Evolutionary conservation across 495 filamentous ascomycete genomes (phyloP).

Genomic region (Acidomyces sp.): DNA sequence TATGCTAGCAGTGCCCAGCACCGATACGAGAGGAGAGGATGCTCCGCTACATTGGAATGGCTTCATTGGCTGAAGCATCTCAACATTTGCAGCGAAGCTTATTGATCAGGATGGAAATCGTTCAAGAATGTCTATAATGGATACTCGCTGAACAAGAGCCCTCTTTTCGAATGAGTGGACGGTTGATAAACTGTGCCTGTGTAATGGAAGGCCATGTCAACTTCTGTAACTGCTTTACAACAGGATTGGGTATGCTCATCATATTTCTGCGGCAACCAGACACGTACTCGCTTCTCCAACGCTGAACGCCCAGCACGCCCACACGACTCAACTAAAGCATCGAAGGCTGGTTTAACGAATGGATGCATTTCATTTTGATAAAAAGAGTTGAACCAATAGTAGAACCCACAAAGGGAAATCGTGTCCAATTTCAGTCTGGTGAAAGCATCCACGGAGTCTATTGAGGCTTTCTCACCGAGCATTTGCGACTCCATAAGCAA

Average conservation of each 20-base stretch:
- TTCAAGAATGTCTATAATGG: conserved; percentile 51
- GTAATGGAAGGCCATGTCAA: no score
- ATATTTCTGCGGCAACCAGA: neutral
- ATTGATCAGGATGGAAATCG: conserved; percentile 42
- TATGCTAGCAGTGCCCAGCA: conserved; percentile 42
- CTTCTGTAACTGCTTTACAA: no score
- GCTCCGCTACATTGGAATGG: conserved; percentile 70
- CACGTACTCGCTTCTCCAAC: neutral
- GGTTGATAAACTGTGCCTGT: neutral
- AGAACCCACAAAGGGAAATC: conserved; percentile 49
- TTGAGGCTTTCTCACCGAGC: conserved; percentile 44
- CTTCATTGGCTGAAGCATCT: conserved; percentile 61
- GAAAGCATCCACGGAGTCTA: conserved; percentile 51
- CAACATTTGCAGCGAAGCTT: conserved; percentile 49
- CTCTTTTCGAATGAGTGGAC: conserved; percentile 35
- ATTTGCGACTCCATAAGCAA: conserved; percentile 63
- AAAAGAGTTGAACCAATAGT: conserved; percentile 61
- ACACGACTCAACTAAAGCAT: neutral
- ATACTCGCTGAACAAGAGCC: conserved; percentile 44
- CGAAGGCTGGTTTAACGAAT: conserved; percentile 49
- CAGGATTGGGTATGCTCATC: neutral
- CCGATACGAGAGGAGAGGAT: conserved; percentile 50
- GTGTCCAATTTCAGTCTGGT: conserved; percentile 63
- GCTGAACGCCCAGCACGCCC: neutral
- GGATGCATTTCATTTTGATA: conserved; percentile 54